A percentile compares a stretch with the other conserved stretches of the same genome.
Evolutionary conservation across 2,329 filamentous ascomycete species (phyloP).

Genomic region (Ceratocystis diversiconidia): DNA sequence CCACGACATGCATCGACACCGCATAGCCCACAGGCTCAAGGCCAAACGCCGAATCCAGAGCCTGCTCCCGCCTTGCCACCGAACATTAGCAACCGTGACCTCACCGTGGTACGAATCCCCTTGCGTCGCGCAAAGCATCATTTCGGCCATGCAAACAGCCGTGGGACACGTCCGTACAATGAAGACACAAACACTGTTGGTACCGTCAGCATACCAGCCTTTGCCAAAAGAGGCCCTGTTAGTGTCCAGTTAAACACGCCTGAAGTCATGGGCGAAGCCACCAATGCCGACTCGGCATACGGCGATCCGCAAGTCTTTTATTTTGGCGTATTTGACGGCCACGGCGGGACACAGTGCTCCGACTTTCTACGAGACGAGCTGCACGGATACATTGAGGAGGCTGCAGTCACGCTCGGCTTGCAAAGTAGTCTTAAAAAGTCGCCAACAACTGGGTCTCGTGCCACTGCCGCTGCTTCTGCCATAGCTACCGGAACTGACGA

Average conservation of each 20-base stretch:
- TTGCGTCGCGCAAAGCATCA: conserved; percentile 90
- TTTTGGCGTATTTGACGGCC: conserved; percentile 91
- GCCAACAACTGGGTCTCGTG: too few species aligned
- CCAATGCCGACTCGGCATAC: conserved; percentile 57
- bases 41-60: conserved; percentile 23
- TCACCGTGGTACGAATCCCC: conserved; percentile 90
- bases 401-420: conserved; percentile 61
- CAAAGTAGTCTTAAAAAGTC: conserved; percentile 39
- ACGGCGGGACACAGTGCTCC: conserved; percentile 80
- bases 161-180: conserved; percentile 76
- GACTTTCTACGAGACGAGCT: conserved; percentile 72
- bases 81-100: conserved; percentile 52
- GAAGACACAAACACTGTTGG: conserved; percentile 92
- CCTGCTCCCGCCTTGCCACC: conserved; percentile 44
- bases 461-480: not conserved
- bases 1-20: conserved; percentile 74
- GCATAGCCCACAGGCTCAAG: conserved; percentile 38
- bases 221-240: conserved; percentile 68
- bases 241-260: conserved; percentile 27
- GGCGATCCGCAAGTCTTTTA: conserved; percentile 96
- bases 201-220: conserved; percentile 83
- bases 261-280: conserved; percentile 42
- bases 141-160: conserved; percentile 65
- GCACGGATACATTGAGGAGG: conserved; percentile 77
- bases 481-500: conserved; percentile 3